These are phyloP conservation scores for Xylariaceae sp. DNA, from an alignment of 2,329 filamentous ascomycete genomes.

Conservation along the genomic window DNA sequence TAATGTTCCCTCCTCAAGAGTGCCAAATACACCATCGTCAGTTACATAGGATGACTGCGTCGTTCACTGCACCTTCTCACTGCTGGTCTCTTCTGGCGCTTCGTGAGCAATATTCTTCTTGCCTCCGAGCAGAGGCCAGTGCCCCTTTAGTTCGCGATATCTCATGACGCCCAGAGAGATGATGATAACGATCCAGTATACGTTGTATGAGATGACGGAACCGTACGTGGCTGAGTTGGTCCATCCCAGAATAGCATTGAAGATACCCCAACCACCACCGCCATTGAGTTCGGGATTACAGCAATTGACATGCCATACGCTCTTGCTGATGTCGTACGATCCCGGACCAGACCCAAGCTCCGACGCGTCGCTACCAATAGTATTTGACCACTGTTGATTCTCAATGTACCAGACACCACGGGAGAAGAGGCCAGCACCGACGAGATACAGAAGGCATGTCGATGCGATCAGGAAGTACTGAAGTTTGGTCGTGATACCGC, in stretches of 20 bases:
- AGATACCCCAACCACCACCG: constrained; percentile 78
- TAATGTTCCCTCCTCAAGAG: too few relatives aligned
- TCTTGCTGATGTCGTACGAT: constrained; percentile 73
- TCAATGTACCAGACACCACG: constrained; percentile 73
- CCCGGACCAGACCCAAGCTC: constrained; percentile 59
- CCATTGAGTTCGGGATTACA: constrained; percentile 71
- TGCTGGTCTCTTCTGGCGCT: too few relatives aligned
- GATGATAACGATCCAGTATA: constrained; percentile 79
- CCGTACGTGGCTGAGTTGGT: constrained; percentile 84
- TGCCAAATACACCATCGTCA: too few relatives aligned
- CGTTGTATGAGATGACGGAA: constrained; percentile 79
- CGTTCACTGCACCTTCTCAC: too few relatives aligned
- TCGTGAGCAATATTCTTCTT: too few relatives aligned
- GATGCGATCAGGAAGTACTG: constrained; percentile 79
- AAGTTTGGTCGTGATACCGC: constrained; percentile 60
- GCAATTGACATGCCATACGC: constrained; percentile 83
- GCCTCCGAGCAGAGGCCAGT: too few relatives aligned
- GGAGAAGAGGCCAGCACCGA: constrained; percentile 78
- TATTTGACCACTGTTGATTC: constrained; percentile 62
- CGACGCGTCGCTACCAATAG: constrained; percentile 55
- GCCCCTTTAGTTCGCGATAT: constrained; percentile 59
- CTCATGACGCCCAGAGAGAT: constrained; percentile 59
- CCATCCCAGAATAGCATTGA: constrained; percentile 85
- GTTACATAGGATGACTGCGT: too few relatives aligned
- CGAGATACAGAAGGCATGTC: constrained; percentile 79